These are phyloP conservation scores for Hyphopichia pseudoburtonii DNA, from an alignment of 1,139 yeast species.

Conservation along the genomic window DNA sequence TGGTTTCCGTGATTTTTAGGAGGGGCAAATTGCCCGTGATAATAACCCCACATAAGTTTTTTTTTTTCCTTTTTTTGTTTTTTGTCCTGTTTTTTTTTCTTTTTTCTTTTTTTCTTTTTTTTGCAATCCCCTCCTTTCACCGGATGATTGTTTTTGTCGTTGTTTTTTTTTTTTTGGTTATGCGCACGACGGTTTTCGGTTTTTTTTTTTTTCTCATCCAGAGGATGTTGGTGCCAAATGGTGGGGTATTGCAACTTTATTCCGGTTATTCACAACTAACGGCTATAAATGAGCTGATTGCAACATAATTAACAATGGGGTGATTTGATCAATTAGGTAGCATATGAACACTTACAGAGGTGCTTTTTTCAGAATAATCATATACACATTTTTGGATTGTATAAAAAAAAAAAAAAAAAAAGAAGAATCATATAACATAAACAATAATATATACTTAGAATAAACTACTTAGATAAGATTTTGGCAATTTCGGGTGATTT, in stretches of 20 bases:
- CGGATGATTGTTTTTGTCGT: neutral
- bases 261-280: too few relatives aligned
- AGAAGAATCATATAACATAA: too few relatives aligned
- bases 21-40: too few relatives aligned
- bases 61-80: neutral
- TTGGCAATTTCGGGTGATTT: conserved; percentile 24
- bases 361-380: neutral
- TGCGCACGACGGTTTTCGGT: too few relatives aligned
- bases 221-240: neutral
- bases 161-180: neutral
- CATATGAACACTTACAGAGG: neutral
- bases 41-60: too few relatives aligned
- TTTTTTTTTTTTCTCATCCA: neutral
- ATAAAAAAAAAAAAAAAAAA: neutral
- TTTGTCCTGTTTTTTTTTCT: neutral
- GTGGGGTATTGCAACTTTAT: too few relatives aligned
- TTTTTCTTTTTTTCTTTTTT: conserved; percentile 1
- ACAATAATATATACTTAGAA: too few relatives aligned
- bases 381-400: too few relatives aligned
- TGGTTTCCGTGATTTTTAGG: too few relatives aligned
- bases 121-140: conserved; percentile 6
- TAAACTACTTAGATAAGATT: conserved; percentile 20
- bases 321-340: too few relatives aligned
- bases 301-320: too few relatives aligned
- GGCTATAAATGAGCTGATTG: too few relatives aligned